Conservation (phyloP, 1,139 yeast genomes). For the Debaryomycetaceae sp. region DNA sequence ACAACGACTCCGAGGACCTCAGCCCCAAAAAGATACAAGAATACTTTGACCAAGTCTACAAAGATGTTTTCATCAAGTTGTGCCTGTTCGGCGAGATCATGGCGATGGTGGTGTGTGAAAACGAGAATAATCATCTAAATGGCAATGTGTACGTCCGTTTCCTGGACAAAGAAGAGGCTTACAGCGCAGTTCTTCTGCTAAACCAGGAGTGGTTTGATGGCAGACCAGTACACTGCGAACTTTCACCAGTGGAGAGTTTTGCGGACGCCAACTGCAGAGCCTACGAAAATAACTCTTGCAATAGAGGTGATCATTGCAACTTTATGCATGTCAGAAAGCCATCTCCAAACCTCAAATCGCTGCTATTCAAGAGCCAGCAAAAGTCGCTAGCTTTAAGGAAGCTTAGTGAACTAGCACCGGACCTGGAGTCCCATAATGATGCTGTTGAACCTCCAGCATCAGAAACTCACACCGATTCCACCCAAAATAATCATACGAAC, state of each 20-base stretch:
- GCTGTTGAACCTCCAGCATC: not conserved
- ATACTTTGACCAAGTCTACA: conserved; percentile 63
- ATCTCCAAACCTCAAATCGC: conserved; percentile 33
- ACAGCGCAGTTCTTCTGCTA: conserved; percentile 54
- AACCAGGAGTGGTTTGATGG: conserved; percentile 82
- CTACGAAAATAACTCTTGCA: conserved; percentile 60
- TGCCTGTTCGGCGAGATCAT: conserved; percentile 63
- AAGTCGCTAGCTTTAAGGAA: conserved; percentile 20
- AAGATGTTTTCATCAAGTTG: conserved; percentile 70
- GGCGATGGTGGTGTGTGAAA: conserved; percentile 75
- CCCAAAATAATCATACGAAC: not conserved
- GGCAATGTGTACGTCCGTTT: conserved; percentile 83
- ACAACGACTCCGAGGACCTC: conserved; percentile 22
- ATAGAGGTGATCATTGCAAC: conserved; percentile 79
- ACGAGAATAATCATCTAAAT: conserved; percentile 70
- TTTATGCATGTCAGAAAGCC: conserved; percentile 79
- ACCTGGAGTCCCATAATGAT: not conserved
- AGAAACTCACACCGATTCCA: not conserved
- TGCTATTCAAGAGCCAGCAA: conserved; percentile 37
- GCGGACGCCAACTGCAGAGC: conserved; percentile 74
- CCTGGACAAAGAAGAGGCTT: conserved; percentile 54
- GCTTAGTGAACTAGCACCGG: conserved; percentile 8
- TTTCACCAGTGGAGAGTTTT: conserved; percentile 72
- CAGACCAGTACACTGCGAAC: conserved; percentile 76
- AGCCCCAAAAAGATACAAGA: conserved; percentile 43